Base-by-base conservation (phyloP, 106 monocot genomes). In the Platanthera zijinensis region DNA sequence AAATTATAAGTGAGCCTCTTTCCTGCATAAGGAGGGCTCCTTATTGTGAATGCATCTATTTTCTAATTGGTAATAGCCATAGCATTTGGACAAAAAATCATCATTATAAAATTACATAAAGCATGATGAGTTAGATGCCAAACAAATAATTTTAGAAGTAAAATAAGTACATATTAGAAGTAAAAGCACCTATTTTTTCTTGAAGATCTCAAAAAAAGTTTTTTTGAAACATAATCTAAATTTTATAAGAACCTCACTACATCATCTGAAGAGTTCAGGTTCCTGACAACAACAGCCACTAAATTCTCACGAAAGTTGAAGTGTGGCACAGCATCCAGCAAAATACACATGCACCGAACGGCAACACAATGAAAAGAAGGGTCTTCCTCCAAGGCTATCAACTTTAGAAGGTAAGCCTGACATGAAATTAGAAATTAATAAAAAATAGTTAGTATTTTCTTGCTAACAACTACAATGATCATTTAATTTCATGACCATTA, bases 201-300 rank as follows among this genome's bases (percentile, higher is more conserved):
- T 66, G 4, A 66, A 66, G 17, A 66, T 32, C 66, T 66, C 30
- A 32, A 10, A 66, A 32, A 30, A 5, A 66, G 28, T 3, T 30
- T 12, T 30, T 12, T 12, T 30, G 28, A 19, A 61, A 50, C 39
- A 9, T 9, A 77, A 62, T 3, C 30, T 7, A 32, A 63, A 66
- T 66, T 66, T 66, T 32, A 66, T 66, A 66, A 30, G 66, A 66
- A 99, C 99, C 94, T 99, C 85, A 92, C 69, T 52, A 83, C 76
- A 78, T 94, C 90, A 85, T 99, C 92, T 14, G 82, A 72, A 66
- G 99, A 99, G 74, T 85, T 88, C 71, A 99, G 82, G 81, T 95
- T 94, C 66, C 79, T 88, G 19, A 88, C 84, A 49, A 90, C 77
- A 52, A 57, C 79, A 57, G 85, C 75, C 57, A 99, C 73, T 73